These are phyloP conservation scores for Coemansia sp. DNA, from an alignment of 192 early-diverging fungal species.

Conservation along the genomic window DNA sequence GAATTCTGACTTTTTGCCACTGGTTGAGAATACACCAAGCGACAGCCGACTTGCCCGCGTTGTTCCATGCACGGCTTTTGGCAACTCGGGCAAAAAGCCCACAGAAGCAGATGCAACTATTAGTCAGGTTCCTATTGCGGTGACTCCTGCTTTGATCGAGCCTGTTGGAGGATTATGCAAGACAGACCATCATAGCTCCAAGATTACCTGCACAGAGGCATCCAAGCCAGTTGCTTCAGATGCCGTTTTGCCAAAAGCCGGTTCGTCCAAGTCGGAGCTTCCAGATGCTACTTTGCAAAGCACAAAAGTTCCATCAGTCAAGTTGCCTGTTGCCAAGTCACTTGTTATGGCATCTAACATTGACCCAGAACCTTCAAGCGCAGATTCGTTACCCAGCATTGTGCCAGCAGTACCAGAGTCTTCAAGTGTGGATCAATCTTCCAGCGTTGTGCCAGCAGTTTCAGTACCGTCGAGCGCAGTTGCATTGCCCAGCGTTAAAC, in stretches of 20 bases:
- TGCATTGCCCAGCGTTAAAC: too few relatives aligned
- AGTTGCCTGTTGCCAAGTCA: background rate
- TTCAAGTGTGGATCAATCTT: too few relatives aligned
- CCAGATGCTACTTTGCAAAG: background rate
- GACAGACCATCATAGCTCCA: too few relatives aligned
- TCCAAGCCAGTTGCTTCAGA: background rate
- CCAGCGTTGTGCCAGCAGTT: too few relatives aligned
- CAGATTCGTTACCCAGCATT: too few relatives aligned
- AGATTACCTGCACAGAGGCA: background rate
- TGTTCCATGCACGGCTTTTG: background rate
- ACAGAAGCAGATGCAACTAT: background rate
- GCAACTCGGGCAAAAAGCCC: background rate
- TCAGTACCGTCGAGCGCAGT: too few relatives aligned
- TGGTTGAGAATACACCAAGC: slow-evolving; percentile 9
- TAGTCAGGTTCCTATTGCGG: background rate
- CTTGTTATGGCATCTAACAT: too few relatives aligned
- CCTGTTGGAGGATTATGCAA: too few relatives aligned
- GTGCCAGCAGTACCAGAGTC: too few relatives aligned
- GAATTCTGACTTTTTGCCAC: slow-evolving; percentile 21
- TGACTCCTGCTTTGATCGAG: too few relatives aligned
- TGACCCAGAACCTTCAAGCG: too few relatives aligned
- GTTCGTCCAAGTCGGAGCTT: background rate
- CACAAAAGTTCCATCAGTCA: background rate
- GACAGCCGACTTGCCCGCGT: slow-evolving; percentile 7
- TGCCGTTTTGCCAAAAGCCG: background rate